Evolutionary conservation across 2,329 filamentous ascomycete species (phyloP).

Genomic region (Fusarium marasasianum): DNA sequence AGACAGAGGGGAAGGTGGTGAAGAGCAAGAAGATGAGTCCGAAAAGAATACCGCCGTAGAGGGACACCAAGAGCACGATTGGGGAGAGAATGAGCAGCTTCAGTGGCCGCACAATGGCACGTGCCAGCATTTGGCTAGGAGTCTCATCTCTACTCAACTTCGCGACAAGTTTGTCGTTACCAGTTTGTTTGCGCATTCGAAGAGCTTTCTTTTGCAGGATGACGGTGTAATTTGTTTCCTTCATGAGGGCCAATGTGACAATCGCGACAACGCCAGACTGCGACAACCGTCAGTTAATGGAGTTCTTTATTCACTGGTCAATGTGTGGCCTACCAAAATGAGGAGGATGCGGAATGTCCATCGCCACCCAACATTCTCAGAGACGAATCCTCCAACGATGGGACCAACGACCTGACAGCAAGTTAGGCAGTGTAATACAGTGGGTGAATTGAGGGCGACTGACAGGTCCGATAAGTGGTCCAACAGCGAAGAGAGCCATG

Average conservation of each 20-base stretch:
- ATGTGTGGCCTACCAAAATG: slow-evolving; percentile 44
- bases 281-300: too few species aligned
- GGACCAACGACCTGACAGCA: slow-evolving; percentile 31
- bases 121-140: slow-evolving; percentile 42
- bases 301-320: too few species aligned
- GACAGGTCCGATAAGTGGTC: slow-evolving; percentile 66
- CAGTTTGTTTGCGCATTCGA: slow-evolving; percentile 15
- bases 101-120: slow-evolving; percentile 51
- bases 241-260: slow-evolving; percentile 30
- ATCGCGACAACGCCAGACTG: background rate
- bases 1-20: slow-evolving; percentile 50
- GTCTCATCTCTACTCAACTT: slow-evolving; percentile 11
- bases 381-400: slow-evolving; percentile 56
- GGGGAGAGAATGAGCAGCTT: slow-evolving; percentile 63
- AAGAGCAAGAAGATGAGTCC: slow-evolving; percentile 51
- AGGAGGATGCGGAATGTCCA: slow-evolving; percentile 62
- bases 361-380: slow-evolving; percentile 58
- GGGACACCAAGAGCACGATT: slow-evolving; percentile 57
- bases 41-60: slow-evolving; percentile 51
- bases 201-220: slow-evolving; percentile 5
- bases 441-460: accelerated
- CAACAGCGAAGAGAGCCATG: slow-evolving; percentile 69
- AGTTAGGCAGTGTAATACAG: accelerated
- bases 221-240: slow-evolving; percentile 41
- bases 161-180: slow-evolving; percentile 27